A percentile compares a stretch with the other conserved stretches of the same genome.
Evolutionary conservation across 768 basidiomycete genomes (phyloP).

Genomic region (Psilocybe cyanescens): DNA sequence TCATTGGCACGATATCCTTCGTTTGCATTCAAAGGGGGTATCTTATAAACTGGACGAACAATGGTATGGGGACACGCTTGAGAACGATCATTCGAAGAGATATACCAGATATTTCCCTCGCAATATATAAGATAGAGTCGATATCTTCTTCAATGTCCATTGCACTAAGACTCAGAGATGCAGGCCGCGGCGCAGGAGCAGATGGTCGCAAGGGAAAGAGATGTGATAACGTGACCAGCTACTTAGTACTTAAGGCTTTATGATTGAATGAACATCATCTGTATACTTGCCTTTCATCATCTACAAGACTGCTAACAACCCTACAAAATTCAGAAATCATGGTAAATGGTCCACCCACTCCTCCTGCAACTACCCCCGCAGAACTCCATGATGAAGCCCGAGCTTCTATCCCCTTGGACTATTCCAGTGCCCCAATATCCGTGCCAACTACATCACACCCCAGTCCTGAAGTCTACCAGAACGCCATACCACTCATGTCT

Average conservation of each 20-base stretch:
- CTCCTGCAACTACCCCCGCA: conserved; percentile 58
- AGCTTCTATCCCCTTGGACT: conserved; percentile 10
- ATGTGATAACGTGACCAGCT: neutral
- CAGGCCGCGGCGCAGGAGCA: neutral
- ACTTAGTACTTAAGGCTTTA: too few relatives aligned
- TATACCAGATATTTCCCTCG: conserved; percentile 88
- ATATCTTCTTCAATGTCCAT: conserved; percentile 77
- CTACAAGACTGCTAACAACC: neutral
- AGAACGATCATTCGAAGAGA: conserved; percentile 1
- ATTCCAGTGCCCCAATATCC: conserved; percentile 17
- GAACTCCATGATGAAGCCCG: conserved; percentile 61
- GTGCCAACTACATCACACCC: conserved; percentile 17
- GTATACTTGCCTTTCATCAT: neutral
- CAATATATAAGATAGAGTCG: conserved; percentile 87
- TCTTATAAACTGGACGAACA: conserved; percentile 74
- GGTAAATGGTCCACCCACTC: conserved; percentile 65
- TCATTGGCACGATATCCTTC: conserved; percentile 92
- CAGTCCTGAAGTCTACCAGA: conserved; percentile 44
- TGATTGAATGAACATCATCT: neutral
- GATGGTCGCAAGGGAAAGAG: neutral
- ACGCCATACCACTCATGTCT: conserved; percentile 46
- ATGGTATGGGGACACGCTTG: neutral
- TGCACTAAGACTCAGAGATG: neutral
- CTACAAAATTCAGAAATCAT: conserved; percentile 33
- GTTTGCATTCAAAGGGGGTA: conserved; percentile 83